Evolutionary conservation across 176 grass and related monocot species (phyloP).

Genomic region (Aechmea fasciata): DNA sequence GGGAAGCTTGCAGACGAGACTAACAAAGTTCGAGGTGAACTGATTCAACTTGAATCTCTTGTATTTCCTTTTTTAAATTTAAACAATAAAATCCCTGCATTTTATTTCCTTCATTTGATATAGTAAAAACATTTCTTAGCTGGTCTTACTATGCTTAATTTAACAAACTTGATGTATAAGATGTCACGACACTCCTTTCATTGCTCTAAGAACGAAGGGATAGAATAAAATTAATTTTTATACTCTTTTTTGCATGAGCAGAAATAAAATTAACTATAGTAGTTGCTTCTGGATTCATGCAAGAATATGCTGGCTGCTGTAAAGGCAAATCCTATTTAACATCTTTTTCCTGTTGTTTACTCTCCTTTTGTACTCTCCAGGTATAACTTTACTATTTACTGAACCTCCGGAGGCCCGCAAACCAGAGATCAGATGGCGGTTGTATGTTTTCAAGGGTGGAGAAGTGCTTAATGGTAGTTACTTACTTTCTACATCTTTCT

Average conservation of each 20-base stretch:
- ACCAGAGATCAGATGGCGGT: conserved; percentile 73
- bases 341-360: background rate
- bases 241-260: too few relatives aligned
- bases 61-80: conserved; percentile 2
- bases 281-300: background rate
- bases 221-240: too few relatives aligned
- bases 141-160: too few relatives aligned
- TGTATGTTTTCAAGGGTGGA: conserved; percentile 92
- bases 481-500: conserved; percentile 12
- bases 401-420: conserved; percentile 77
- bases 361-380: conserved; percentile 30
- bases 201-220: too few relatives aligned
- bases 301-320: background rate
- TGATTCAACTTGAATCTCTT: conserved; percentile 2
- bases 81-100: background rate
- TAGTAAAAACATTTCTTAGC: too few relatives aligned
- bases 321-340: background rate
- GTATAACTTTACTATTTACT: conserved; percentile 73
- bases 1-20: conserved; percentile 98
- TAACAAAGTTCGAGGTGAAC: conserved; percentile 78
- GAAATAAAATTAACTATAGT: too few relatives aligned
- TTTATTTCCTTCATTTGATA: background rate
- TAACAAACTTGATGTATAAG: too few relatives aligned
- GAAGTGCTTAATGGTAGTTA: conserved; percentile 69
- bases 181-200: too few relatives aligned